Evolutionary conservation across 306 rosid species (phyloP).

Genomic region (Argentina anserina): DNA sequence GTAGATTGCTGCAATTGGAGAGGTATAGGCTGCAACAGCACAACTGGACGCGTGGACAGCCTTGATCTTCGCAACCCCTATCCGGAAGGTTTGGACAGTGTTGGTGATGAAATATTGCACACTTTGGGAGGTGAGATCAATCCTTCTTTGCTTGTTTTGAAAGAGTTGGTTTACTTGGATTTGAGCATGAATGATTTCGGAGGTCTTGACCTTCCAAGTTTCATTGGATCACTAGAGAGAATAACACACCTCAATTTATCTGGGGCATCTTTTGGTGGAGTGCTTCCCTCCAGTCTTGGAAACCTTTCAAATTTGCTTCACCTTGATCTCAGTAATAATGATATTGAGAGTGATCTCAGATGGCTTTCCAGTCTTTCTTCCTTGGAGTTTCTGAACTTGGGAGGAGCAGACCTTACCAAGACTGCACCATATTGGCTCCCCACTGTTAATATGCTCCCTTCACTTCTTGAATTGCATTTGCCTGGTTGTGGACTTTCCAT

Average conservation of each 20-base stretch:
- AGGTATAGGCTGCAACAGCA: conserved; percentile 19
- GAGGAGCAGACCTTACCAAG: background rate
- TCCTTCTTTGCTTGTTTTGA: conserved; percentile 20
- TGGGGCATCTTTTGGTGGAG: conserved; percentile 8
- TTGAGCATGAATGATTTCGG: conserved; percentile 24
- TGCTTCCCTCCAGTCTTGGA: conserved; percentile 5
- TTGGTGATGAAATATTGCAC: background rate
- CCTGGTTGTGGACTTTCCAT: conserved; percentile 16
- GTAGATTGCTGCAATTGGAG: conserved; percentile 20
- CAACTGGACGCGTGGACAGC: conserved; percentile 2
- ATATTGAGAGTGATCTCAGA: background rate
- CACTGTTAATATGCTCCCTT: conserved; percentile 17
- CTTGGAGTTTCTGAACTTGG: background rate
- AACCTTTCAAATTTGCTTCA: conserved; percentile 7
- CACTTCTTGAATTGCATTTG: conserved; percentile 23
- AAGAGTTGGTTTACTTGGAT: conserved; percentile 10
- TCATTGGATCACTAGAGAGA: conserved; percentile 21
- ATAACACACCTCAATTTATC: conserved; percentile 12
- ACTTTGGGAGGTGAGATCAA: conserved; percentile 18
- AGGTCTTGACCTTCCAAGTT: conserved; percentile 6
- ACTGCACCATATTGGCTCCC: conserved; percentile 13
- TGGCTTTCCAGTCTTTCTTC: conserved; percentile 19
- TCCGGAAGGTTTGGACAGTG: background rate
- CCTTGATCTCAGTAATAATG: background rate
- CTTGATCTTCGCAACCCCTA: conserved; percentile 10